Evolutionary conservation across 2,329 filamentous ascomycete genomes (phyloP).

Genomic region (Talaromyces rugulosus): DNA sequence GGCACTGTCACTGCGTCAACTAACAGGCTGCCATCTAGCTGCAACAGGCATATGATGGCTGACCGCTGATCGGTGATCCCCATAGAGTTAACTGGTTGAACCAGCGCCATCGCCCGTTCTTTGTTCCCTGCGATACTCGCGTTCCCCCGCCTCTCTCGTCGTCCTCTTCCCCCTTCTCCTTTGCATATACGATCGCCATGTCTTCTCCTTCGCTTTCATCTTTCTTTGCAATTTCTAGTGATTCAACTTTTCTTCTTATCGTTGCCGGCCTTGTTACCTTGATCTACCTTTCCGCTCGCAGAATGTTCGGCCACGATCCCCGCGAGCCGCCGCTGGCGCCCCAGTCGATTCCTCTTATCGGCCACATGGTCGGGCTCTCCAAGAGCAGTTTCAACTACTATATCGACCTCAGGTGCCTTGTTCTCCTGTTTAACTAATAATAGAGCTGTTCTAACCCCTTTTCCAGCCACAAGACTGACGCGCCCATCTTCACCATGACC

Average conservation of each 20-base stretch:
- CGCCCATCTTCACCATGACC: constrained; percentile 1
- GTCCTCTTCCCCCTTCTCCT: too few species aligned
- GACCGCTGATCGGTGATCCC: too few species aligned
- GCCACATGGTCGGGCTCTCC: neutral
- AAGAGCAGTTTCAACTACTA: constrained; percentile 2
- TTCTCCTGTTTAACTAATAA: neutral
- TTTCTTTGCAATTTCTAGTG: neutral
- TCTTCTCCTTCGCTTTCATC: neutral
- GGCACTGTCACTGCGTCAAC: too few species aligned
- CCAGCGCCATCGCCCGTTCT: neutral
- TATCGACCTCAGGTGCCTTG: neutral
- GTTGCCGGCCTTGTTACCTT: neutral
- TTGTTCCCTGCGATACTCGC: neutral
- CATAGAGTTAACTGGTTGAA: too few species aligned
- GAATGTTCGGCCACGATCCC: neutral
- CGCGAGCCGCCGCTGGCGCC: constrained; percentile 1
- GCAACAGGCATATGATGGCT: too few species aligned
- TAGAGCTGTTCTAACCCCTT: neutral
- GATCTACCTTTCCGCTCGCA: neutral
- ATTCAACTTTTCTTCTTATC: neutral
- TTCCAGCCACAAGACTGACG: neutral
- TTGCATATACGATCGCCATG: neutral
- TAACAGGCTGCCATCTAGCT: too few species aligned
- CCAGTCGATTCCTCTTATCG: neutral
- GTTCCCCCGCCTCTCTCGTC: neutral